These are phyloP conservation scores for Dactylellina drechsleri DNA, from an alignment of 2,329 filamentous ascomycete species.

Conservation along the genomic window DNA sequence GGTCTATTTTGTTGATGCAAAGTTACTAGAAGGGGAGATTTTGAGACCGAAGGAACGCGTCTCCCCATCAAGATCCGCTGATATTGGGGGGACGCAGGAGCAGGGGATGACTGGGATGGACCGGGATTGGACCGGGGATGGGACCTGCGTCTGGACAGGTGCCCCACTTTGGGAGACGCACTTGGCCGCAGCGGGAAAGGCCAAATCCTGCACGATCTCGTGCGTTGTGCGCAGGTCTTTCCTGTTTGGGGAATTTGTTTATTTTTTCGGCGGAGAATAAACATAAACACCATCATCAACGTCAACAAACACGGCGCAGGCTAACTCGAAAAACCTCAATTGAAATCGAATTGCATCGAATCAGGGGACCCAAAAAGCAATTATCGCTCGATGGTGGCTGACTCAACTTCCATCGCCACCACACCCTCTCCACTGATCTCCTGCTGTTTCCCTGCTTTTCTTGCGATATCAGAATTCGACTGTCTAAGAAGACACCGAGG, in stretches of 20 bases:
- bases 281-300: conserved; percentile 39
- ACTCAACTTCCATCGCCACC: no score
- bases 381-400: no score
- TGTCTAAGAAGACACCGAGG: no score
- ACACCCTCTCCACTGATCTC: no score
- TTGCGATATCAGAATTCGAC: no score
- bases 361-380: conserved; percentile 8
- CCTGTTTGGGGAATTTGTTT: conserved; percentile 36
- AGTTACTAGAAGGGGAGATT: conserved; percentile 16
- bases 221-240: conserved; percentile 17
- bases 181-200: conserved; percentile 15
- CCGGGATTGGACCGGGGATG: not conserved
- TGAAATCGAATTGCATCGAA: conserved; percentile 1
- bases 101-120: not conserved
- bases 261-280: conserved; percentile 22
- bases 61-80: not conserved
- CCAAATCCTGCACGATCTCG: not conserved
- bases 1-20: conserved; percentile 8
- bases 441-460: no score
- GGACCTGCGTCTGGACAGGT: conserved; percentile 30
- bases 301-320: conserved; percentile 26
- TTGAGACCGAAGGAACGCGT: conserved; percentile 4
- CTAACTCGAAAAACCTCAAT: no score
- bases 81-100: not conserved
- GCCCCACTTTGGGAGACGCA: conserved; percentile 3